Evolutionary conservation across 257 asterid species (phyloP).

Genomic region (Marsdenia floribunda): DNA sequence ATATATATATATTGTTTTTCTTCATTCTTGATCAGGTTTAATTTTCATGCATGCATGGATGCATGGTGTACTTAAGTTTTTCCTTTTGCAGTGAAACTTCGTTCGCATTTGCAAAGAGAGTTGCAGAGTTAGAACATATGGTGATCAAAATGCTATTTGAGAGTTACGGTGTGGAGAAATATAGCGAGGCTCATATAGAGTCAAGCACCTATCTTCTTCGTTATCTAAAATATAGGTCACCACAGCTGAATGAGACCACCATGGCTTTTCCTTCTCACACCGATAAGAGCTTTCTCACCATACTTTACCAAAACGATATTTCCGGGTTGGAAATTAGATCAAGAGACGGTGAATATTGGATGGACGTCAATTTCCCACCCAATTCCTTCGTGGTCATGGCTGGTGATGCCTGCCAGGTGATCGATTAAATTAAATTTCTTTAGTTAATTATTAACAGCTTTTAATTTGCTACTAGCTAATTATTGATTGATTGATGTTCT

Average conservation of each 20-base stretch:
- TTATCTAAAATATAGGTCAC: conserved; percentile 54
- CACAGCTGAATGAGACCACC: conserved; percentile 32
- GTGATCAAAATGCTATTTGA: conserved; percentile 59
- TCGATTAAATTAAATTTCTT: no score
- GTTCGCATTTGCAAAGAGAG: conserved; percentile 40
- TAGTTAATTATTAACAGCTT: no score
- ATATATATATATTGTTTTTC: no score
- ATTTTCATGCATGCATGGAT: no score
- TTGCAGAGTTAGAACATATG: conserved; percentile 48
- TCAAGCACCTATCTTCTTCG: conserved; percentile 50
- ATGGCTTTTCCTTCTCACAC: conserved; percentile 69
- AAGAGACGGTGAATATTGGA: conserved; percentile 51
- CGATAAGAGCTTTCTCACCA: conserved; percentile 67
- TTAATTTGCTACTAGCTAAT: no score
- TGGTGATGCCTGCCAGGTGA: conserved; percentile 70
- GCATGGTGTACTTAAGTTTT: neutral
- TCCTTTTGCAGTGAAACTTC: conserved; percentile 32
- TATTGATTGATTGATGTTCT: no score
- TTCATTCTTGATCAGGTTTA: neutral
- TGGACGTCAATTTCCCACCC: conserved; percentile 42
- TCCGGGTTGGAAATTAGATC: conserved; percentile 61
- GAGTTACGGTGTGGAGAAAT: conserved; percentile 53
- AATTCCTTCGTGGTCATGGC: conserved; percentile 73
- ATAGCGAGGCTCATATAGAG: conserved; percentile 33
- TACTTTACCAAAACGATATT: conserved; percentile 55